These are phyloP conservation scores for Colletotrichum gigasporum DNA, from an alignment of 2,329 filamentous ascomycete genomes.

Conservation along the genomic window DNA sequence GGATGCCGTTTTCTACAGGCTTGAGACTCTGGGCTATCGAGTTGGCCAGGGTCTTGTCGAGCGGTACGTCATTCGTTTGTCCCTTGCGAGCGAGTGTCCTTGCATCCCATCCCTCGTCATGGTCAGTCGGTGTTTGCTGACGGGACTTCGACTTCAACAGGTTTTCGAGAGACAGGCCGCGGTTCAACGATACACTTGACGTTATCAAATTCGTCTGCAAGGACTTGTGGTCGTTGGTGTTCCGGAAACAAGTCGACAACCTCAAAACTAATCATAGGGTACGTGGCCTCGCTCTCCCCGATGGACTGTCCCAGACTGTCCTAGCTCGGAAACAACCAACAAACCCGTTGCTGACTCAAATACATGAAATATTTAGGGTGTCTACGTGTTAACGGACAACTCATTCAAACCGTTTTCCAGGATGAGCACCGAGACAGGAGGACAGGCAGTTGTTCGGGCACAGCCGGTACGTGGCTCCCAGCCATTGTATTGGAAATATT, in stretches of 20 bases:
- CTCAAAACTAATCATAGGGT: slow-evolving; percentile 97
- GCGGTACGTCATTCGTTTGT: slow-evolving; percentile 61
- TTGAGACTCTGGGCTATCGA: slow-evolving; percentile 88
- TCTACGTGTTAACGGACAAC: slow-evolving; percentile 96
- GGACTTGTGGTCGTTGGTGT: slow-evolving; percentile 94
- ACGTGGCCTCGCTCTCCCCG: too few species aligned
- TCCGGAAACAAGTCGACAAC: slow-evolving; percentile 98
- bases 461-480: slow-evolving; percentile 74
- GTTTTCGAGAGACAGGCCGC: slow-evolving; percentile 84
- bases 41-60: slow-evolving; percentile 94
- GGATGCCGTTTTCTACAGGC: slow-evolving; percentile 84
- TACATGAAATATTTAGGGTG: slow-evolving; percentile 64
- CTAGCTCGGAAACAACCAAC: not conserved
- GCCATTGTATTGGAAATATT: not conserved
- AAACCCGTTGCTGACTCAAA: not conserved
- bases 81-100: too few species aligned
- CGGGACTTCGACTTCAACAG: slow-evolving; percentile 49
- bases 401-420: slow-evolving; percentile 87
- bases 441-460: slow-evolving; percentile 77
- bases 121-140: too few species aligned
- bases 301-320: too few species aligned
- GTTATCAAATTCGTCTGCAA: slow-evolving; percentile 99
- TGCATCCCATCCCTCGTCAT: too few species aligned
- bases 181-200: slow-evolving; percentile 91
- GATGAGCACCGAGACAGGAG: slow-evolving; percentile 85